Base-by-base conservation (phyloP, 1,284 basidiomycete genomes). In the Lignosus rhinocerotis region DNA sequence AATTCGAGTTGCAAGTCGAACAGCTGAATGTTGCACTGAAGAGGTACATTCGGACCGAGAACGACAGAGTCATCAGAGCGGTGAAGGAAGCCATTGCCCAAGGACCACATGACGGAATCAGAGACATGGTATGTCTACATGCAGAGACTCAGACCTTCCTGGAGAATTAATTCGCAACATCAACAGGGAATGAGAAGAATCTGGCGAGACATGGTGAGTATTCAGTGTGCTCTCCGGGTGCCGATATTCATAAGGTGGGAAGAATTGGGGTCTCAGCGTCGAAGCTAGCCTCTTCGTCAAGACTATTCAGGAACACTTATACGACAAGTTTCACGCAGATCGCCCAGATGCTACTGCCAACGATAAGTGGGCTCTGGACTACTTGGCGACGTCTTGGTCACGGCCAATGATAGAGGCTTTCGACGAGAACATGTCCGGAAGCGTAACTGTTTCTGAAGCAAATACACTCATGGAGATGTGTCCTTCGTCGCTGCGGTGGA, bases 401-500 rank as follows among this genome's bases (percentile, higher is more conserved):
- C 64, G 61, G 31, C 61, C 66, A 4, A 59, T 72, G 48, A 51
- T 68, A 36, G 70, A 72, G 42, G 71, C 70, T 0, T 68, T 74
- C 44, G 73, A 75, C 51, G 69, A 69, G 21, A 73, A 76, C 49
- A 69, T 65, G 0, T 68, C 65, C 11, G 71, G 72, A 0, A 73
- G 70, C 50, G 61, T 75, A 2, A 73, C 67, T 11, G 63, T 74
- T n/a, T 58, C 64, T 10, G 73, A 75, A 46, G 55, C 61, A 25
- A 64, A 64, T 47, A 58, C 45, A 32, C 48, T 64, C 34, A 62
- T 62, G 61, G 57, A 59, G 9, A 45, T 53, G 36, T 45, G 58
- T 0, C 57, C 55, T 3, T 25, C 54, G 1, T 47, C 45, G 5
- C 57, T 57, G 7, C 17, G 16, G 4, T 64, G 63, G 63, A 64